A percentile compares a stretch with the other conserved stretches of the same genome.
phyloP scores from a whole-genome alignment of 2,329 filamentous ascomycete genomes.

The Phialophora tarda region DNA sequence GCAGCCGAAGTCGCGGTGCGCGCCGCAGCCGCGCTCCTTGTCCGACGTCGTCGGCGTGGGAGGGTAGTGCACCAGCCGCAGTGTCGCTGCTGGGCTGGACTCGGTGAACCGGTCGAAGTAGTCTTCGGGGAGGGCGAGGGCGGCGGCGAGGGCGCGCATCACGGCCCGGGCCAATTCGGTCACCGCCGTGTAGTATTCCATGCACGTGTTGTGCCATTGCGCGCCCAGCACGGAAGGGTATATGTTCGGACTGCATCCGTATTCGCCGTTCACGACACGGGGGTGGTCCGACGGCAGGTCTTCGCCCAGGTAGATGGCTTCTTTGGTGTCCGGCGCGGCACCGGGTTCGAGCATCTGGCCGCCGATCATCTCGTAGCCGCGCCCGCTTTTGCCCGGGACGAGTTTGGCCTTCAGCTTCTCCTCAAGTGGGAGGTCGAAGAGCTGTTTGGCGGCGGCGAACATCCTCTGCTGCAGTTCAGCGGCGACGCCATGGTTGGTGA shows the following conservation, averaged over 20 bases:
- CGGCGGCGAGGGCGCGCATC: constrained; percentile 31
- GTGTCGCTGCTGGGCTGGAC: constrained; percentile 36
- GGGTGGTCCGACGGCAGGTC: constrained; percentile 23
- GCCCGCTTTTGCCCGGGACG: constrained; percentile 5
- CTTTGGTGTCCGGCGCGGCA: constrained; percentile 32
- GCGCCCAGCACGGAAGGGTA: constrained; percentile 6
- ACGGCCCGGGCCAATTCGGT: constrained; percentile 33
- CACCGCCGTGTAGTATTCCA: constrained; percentile 32
- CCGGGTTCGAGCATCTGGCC: constrained; percentile 31
- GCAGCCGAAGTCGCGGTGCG: constrained; percentile 45
- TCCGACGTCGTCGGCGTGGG: constrained; percentile 26
- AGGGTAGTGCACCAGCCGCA: constrained; percentile 41
- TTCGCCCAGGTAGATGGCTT: constrained; percentile 28
- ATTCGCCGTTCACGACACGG: constrained; percentile 16
- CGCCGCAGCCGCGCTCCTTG: constrained; percentile 37
- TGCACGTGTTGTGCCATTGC: constrained; percentile 23
- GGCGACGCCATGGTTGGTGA: constrained; percentile 56
- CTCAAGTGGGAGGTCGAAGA: constrained; percentile 54
- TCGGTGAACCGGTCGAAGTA: constrained; percentile 39
- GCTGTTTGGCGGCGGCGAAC: constrained; percentile 48
- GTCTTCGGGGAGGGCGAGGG: constrained; percentile 32
- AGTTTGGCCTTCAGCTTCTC: constrained; percentile 38
- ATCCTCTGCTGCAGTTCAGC: constrained; percentile 48
- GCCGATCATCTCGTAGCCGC: constrained; percentile 52
- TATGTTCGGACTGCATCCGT: constrained; percentile 17